Evolutionary conservation across 2,329 filamentous ascomycete species (phyloP).

Genomic region (Pseudocercospora crystallina): DNA sequence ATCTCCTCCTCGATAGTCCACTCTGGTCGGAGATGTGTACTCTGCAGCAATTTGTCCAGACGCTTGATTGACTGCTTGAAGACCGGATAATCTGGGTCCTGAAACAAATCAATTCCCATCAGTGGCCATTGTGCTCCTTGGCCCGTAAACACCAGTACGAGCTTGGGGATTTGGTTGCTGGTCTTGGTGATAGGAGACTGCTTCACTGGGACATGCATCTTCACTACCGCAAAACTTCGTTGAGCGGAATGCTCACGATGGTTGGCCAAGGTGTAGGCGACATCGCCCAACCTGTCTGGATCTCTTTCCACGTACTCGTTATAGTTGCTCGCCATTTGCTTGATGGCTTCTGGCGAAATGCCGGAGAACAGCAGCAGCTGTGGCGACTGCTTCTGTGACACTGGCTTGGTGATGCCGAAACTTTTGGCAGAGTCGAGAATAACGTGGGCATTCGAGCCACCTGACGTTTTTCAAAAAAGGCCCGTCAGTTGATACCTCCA

Average conservation of each 20-base stretch:
- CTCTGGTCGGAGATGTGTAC: not conserved
- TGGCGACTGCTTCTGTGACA: not conserved
- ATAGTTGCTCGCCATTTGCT: slow-evolving; percentile 2
- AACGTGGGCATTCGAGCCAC: slow-evolving; percentile 22
- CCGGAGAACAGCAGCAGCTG: not conserved
- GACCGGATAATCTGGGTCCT: slow-evolving; percentile 19
- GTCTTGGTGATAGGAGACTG: not conserved
- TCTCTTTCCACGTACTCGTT: not conserved
- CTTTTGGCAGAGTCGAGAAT: slow-evolving; percentile 2
- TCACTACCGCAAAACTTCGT: not conserved
- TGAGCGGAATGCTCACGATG: not conserved
- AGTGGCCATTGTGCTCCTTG: slow-evolving; percentile 21
- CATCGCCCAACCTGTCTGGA: not conserved
- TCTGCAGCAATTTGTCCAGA: slow-evolving; percentile 1
- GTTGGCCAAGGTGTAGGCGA: not conserved
- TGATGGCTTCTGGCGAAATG: not conserved
- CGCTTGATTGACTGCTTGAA: slow-evolving; percentile 5
- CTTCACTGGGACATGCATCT: not conserved
- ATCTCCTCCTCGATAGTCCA: slow-evolving; percentile 22
- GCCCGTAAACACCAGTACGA: slow-evolving; percentile 20
- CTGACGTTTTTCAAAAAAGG: too few relatives aligned
- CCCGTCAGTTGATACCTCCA: too few relatives aligned
- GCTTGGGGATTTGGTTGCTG: too few relatives aligned
- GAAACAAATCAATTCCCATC: slow-evolving; percentile 12
- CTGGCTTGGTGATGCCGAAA: not conserved